Conservation (phyloP, 106 monocot species). For the Posidonia australis region DNA sequence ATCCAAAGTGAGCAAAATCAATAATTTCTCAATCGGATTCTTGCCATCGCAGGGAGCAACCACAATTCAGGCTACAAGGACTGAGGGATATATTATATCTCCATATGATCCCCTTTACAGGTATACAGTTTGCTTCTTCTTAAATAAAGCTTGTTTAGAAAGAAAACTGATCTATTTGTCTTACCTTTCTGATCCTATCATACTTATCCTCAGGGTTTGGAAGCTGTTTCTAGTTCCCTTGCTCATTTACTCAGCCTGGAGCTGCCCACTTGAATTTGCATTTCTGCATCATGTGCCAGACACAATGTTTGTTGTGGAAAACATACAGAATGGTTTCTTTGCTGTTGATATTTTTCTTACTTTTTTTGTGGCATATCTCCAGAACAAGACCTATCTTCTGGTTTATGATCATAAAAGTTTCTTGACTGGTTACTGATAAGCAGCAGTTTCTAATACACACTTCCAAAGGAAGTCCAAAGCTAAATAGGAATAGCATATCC, state of each 20-base stretch:
- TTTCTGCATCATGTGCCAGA: neutral
- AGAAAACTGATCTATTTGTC: neutral
- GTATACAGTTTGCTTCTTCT: neutral
- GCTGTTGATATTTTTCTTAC: slow-evolving; percentile 10
- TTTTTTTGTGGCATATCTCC: slow-evolving; percentile 14
- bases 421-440: neutral
- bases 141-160: neutral
- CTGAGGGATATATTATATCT: neutral
- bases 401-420: slow-evolving; percentile 10
- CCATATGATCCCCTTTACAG: neutral
- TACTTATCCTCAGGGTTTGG: neutral
- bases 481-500: neutral
- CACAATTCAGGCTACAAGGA: neutral
- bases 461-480: no score
- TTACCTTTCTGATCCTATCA: neutral
- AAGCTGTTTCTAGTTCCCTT: neutral
- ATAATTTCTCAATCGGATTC: no score
- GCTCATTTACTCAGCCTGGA: neutral
- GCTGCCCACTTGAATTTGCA: slow-evolving; percentile 5
- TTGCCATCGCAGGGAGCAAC: neutral
- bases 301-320: neutral
- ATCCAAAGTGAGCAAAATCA: no score
- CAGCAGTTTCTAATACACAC: no score
- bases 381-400: slow-evolving; percentile 5
- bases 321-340: slow-evolving; percentile 7